These are phyloP conservation scores for Colletotrichum sidae DNA, from an alignment of 2,329 filamentous ascomycete genomes.

Conservation along the genomic window DNA sequence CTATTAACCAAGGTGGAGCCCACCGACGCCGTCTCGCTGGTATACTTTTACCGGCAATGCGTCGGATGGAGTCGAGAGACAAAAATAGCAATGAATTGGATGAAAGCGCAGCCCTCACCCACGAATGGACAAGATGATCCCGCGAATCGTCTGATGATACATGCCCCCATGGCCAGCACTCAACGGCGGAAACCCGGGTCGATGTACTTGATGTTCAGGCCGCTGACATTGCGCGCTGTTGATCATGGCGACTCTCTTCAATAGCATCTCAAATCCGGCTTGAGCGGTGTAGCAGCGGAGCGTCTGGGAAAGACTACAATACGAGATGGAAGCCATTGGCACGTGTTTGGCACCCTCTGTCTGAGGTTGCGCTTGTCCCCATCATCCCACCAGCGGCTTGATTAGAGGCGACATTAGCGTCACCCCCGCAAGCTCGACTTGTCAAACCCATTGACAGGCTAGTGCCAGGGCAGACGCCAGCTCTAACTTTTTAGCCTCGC, in stretches of 20 bases:
- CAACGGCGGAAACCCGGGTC: no score
- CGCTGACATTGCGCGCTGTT: no score
- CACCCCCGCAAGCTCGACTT: constrained; percentile 37
- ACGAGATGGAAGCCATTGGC: not conserved
- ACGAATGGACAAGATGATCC: no score
- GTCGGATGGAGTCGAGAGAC: constrained; percentile 15
- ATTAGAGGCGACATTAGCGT: constrained; percentile 29
- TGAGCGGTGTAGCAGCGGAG: no score
- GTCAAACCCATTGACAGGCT: constrained; percentile 32
- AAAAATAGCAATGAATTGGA: constrained; percentile 33
- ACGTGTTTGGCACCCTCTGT: constrained; percentile 29
- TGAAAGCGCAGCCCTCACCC: constrained; percentile 9
- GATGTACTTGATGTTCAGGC: no score
- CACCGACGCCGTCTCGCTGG: constrained; percentile 6
- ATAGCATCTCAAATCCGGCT: no score
- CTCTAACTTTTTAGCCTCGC: constrained; percentile 5
- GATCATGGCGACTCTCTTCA: no score
- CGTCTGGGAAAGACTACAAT: no score
- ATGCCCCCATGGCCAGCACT: no score
- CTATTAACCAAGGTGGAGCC: constrained; percentile 13
- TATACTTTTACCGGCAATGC: not conserved
- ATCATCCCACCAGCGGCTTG: constrained; percentile 23
- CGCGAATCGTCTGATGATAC: no score
- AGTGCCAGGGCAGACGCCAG: constrained; percentile 11
- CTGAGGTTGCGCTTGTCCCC: constrained; percentile 35